Evolutionary conservation across 2,329 filamentous ascomycete genomes (phyloP).

Genomic region (Thermomyces lanuginosus): DNA sequence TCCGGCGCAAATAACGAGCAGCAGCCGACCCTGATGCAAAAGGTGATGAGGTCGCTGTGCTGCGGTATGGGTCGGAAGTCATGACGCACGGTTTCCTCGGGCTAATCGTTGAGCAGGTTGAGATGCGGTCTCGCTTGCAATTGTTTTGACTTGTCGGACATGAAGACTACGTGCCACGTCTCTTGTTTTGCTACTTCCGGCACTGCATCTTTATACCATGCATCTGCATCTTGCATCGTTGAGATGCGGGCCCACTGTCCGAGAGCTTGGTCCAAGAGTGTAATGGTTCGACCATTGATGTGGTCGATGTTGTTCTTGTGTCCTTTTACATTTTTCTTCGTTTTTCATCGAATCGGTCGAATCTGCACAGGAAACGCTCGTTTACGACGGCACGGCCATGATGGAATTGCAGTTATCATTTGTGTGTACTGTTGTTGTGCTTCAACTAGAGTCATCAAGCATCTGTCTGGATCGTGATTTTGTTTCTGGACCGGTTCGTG

Average conservation of each 20-base stretch:
- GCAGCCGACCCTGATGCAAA: slow-evolving; percentile 71
- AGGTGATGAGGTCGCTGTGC: slow-evolving; percentile 83
- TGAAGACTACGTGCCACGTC: no score
- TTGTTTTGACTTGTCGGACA: slow-evolving; percentile 1
- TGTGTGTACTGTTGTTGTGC: slow-evolving; percentile 2
- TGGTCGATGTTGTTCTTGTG: no score
- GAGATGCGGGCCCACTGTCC: no score
- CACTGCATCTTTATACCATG: no score
- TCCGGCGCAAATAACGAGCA: slow-evolving; percentile 46
- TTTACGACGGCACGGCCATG: slow-evolving; percentile 9
- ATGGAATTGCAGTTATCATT: slow-evolving; percentile 7
- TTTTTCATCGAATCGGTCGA: slow-evolving; percentile 4
- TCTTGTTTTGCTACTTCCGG: slow-evolving; percentile 3
- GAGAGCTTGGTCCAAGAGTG: no score
- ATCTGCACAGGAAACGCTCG: slow-evolving; percentile 7
- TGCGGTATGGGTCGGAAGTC: slow-evolving; percentile 45
- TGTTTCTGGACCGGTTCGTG: no score
- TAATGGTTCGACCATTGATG: no score
- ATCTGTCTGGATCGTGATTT: no score
- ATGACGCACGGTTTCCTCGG: slow-evolving; percentile 7
- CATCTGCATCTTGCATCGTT: no score
- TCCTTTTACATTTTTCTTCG: slow-evolving; percentile 1
- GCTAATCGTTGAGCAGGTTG: slow-evolving; percentile 19
- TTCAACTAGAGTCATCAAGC: no score
- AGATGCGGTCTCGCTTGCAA: slow-evolving; percentile 8